A percentile compares a stretch with the other conserved stretches of the same genome.
Conservation (phyloP, 768 basidiomycete genomes). For the Termitomyces heimii region DNA sequence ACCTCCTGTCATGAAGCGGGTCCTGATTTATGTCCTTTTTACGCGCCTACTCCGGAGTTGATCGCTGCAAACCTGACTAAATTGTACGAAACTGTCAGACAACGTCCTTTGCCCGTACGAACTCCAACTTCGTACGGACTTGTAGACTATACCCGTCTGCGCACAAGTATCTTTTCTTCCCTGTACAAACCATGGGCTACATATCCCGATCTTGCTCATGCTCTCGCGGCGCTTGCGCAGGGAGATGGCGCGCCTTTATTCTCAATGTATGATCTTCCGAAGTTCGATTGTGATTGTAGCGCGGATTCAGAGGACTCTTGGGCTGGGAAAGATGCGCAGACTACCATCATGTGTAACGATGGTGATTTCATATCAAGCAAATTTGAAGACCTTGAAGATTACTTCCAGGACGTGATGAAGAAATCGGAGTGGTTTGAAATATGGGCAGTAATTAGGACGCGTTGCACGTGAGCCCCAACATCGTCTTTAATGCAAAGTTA, state of each 20-base stretch:
- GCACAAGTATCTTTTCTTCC: constrained; percentile 22
- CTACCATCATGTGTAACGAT: constrained; percentile 29
- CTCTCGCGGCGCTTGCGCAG: constrained; percentile 25
- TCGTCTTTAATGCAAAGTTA: not conserved
- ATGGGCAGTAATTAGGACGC: constrained; percentile 21
- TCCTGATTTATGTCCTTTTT: constrained; percentile 29
- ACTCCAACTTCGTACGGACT: constrained; percentile 25
- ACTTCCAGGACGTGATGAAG: constrained; percentile 18
- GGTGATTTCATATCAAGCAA: constrained; percentile 23
- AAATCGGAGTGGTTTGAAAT: constrained; percentile 25
- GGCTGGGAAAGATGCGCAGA: constrained; percentile 13
- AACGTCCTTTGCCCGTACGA: constrained; percentile 27
- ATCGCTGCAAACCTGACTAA: constrained; percentile 29
- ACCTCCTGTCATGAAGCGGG: constrained; percentile 31
- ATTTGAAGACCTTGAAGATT: constrained; percentile 22
- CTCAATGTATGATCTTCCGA: constrained; percentile 6
- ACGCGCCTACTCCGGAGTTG: constrained; percentile 25
- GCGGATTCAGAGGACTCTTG: not conserved
- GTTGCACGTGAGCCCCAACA: constrained; percentile 24
- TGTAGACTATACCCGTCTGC: constrained; percentile 28
- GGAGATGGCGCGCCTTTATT: constrained; percentile 26
- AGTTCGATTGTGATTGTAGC: constrained; percentile 26
- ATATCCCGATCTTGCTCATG: constrained; percentile 29
- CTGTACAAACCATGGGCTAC: constrained; percentile 29
- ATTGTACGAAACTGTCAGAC: constrained; percentile 24